Base-by-base conservation (phyloP, 2,329 filamentous ascomycete genomes). In the Cladophialophora yegresii region DNA sequence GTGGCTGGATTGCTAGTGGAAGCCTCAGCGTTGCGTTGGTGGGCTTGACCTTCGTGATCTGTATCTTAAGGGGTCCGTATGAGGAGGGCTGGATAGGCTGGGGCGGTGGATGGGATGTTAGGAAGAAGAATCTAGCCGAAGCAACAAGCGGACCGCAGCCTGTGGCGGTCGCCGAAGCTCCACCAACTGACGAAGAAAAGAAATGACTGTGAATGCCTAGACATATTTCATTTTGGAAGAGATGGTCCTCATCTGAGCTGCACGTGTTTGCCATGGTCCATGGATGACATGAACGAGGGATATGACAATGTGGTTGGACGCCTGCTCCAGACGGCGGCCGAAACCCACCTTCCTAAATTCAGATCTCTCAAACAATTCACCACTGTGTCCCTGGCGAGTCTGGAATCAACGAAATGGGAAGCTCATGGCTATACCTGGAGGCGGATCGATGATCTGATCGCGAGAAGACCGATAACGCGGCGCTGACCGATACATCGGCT, bases 1-100 rank as follows among this genome's bases (percentile, higher is more conserved):
- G 79, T 0, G 85, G 85, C 0, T 88, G 86, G 86, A 76, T 82
- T 2, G 77, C 77, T 13, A 83, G 81, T 65, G 85, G 85, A 0
- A 84, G 83, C 70, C 79, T 82, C 36, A 85, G 83, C 72, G 78
- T 88, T 32, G 85, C 79, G 2, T 81, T 86, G 64, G 77, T 84
- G 30, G 80, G 77, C 4, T 73, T 76, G 7, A 82, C 82, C 5
- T 70, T 87, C 55, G 20, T 82, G 26, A 69, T 83, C 2, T 81
- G 80, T 67, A 67, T 81, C 58, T 72, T 76, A 12, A 77, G 84
- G 33, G 85, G 84, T 0, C 86, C 86, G 13, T 82, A 81, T 76
- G 84, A 86, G 72, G 78, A 76, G 32, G 75, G 82, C 0, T 88
- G 86, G 86, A 63, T 86, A 53, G 86, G 86, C 0, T 88, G 86